A percentile compares a stretch with the other conserved stretches of the same genome.
Evolutionary conservation across 345 rosid species (phyloP).

Genomic region (Excoecaria agallocha): DNA sequence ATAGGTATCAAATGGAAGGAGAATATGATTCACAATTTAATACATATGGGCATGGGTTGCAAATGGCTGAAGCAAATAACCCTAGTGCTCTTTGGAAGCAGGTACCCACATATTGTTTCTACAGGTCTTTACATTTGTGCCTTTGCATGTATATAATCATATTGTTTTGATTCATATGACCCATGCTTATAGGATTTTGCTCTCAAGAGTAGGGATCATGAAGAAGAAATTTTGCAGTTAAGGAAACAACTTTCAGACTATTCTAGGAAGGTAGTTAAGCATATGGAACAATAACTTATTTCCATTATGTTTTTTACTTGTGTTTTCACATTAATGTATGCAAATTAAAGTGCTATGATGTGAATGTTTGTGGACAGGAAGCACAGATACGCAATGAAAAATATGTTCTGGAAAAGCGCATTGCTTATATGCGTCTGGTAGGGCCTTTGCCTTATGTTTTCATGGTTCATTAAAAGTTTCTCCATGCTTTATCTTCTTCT

Average conservation of each 20-base stretch:
- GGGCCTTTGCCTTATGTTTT: slow-evolving; percentile 23
- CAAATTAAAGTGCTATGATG: slow-evolving; percentile 23
- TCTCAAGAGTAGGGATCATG: slow-evolving; percentile 66
- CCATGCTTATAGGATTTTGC: slow-evolving; percentile 48
- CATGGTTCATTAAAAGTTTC: neutral
- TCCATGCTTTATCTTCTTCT: neutral
- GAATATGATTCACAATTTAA: slow-evolving; percentile 46
- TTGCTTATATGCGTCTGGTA: slow-evolving; percentile 94
- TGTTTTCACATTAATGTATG: slow-evolving; percentile 8
- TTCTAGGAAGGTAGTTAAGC: slow-evolving; percentile 63
- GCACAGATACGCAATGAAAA: slow-evolving; percentile 82
- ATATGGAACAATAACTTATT: neutral
- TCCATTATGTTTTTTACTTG: neutral
- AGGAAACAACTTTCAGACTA: slow-evolving; percentile 75
- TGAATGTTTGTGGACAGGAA: slow-evolving; percentile 52
- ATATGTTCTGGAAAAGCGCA: slow-evolving; percentile 79
- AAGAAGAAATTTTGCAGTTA: slow-evolving; percentile 78
- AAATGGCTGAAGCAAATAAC: slow-evolving; percentile 62
- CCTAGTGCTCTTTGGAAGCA: slow-evolving; percentile 66
- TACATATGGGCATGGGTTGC: slow-evolving; percentile 61
- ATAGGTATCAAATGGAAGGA: slow-evolving; percentile 65
- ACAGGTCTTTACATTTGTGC: slow-evolving; percentile 3
- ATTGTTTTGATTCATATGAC: neutral
- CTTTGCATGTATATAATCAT: neutral
- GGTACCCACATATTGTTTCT: slow-evolving; percentile 42